Evolutionary conservation across 2,329 filamentous ascomycete species (phyloP).

Genomic region (Aspergillus amoenus): DNA sequence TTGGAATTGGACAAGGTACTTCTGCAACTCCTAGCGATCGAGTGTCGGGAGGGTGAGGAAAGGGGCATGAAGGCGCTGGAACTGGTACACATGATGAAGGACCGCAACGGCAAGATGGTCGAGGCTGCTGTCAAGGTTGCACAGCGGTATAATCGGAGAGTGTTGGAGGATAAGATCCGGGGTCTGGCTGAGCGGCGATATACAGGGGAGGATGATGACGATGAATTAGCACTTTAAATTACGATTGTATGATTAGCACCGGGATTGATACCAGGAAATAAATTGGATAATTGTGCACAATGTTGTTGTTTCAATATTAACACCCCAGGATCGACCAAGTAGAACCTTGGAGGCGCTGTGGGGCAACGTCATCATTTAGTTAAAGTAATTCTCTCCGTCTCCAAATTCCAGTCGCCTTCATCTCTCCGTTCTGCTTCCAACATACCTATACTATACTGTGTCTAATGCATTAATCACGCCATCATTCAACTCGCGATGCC

Average conservation of each 20-base stretch:
- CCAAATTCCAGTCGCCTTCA: not conserved
- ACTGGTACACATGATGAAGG: conserved; percentile 80
- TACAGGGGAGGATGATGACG: conserved; percentile 59
- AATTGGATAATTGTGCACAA: not conserved
- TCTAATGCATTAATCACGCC: conserved; percentile 9
- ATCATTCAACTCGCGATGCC: conserved; percentile 10
- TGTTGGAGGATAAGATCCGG: conserved; percentile 87
- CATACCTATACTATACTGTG: not conserved
- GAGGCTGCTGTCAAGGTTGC: conserved; percentile 90
- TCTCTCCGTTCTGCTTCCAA: not conserved
- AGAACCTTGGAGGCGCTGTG: not conserved
- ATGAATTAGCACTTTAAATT: conserved; percentile 35
- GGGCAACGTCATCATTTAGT: conserved; percentile 5
- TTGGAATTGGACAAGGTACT: conserved; percentile 87
- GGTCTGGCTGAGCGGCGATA: conserved; percentile 74
- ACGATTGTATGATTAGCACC: conserved; percentile 1
- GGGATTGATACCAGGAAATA: conserved; percentile 4
- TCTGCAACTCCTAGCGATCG: conserved; percentile 80
- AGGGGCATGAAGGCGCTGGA: conserved; percentile 93
- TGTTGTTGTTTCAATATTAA: not conserved
- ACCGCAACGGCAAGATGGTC: conserved; percentile 82
- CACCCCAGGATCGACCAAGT: not conserved
- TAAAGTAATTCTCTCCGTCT: not conserved
- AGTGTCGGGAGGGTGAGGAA: conserved; percentile 91
- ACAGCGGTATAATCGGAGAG: conserved; percentile 73